Evolutionary conservation across 2,329 filamentous ascomycete genomes (phyloP), one percentile per base, ranked within the genome.

Genomic region (Colletotrichum sp.): DNA sequence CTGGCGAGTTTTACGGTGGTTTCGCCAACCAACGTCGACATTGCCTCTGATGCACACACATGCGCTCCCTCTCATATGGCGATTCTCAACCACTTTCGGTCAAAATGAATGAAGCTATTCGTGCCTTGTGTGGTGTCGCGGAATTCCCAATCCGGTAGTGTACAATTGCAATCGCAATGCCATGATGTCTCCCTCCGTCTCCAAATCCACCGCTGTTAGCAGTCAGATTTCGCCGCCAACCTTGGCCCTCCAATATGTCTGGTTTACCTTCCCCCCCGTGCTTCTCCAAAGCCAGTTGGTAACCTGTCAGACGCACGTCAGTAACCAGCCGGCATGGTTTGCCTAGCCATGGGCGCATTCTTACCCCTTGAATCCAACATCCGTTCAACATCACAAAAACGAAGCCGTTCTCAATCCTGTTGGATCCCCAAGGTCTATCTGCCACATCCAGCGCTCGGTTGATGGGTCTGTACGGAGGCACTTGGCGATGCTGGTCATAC

Each of bases 211-310:
- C 9, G 30, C 30, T 64, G 10, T 15, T 18, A 61, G 32, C 21
- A 15, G 18, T 74, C 65, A 88, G 80, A 84, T 89, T 80, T 92
- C 90, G 15, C 90, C 90, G 13, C 91, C 90, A 72, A 92, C 82
- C 36, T 87, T 85, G 78, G 90, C 90, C 36, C 84, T 84, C 67
- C 91, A 90, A 26, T 87, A 81, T n/a, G 82, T 81, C 75, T 88
- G 83, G 79, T 88, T 89, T 12, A 90, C 75, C 74, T 81, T 87
- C 28, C 34, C 74, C 3, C 64, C 74, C n/a, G 64, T 75, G 16
- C 16, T 48, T 48, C 74, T 74, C 74, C 74, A 75, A 21, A 75
- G 34, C 74, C 70, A 73, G 48, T 73, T 75, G 48, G 70, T 48
- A 21, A 75, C 18, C 74, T 75, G 36, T 16, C n/a, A 64, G 15